Evolutionary conservation across 2,329 filamentous ascomycete genomes (phyloP).

Genomic region (Tolypocladium guangdongense): DNA sequence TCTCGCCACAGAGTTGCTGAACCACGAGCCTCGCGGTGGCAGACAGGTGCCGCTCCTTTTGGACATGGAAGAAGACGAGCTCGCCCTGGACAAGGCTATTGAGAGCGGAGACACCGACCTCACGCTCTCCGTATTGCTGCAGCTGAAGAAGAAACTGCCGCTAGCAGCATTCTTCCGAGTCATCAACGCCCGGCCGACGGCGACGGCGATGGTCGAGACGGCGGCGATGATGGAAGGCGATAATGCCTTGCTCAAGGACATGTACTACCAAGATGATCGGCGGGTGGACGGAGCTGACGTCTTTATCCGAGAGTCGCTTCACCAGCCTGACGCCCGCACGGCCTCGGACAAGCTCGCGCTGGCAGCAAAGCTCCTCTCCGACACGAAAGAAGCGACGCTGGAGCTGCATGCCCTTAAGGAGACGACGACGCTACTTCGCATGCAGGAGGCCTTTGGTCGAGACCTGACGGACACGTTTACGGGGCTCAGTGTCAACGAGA

Average conservation of each 20-base stretch:
- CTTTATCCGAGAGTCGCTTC: conserved; percentile 73
- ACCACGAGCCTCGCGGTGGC: conserved; percentile 89
- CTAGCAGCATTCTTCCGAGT: conserved; percentile 86
- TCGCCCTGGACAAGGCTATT: conserved; percentile 92
- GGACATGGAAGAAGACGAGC: conserved; percentile 90
- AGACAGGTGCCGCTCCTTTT: conserved; percentile 89
- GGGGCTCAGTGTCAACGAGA: conserved; percentile 82
- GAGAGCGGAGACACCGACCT: conserved; percentile 93
- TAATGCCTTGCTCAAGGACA: conserved; percentile 77
- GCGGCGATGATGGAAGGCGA: conserved; percentile 59
- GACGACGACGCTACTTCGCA: conserved; percentile 64
- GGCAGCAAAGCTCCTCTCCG: conserved; percentile 69
- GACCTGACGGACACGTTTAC: conserved; percentile 70
- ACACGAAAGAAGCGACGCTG: conserved; percentile 68
- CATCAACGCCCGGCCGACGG: conserved; percentile 75
- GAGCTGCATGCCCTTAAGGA: conserved; percentile 72
- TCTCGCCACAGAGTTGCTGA: conserved; percentile 83
- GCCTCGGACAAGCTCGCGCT: conserved; percentile 81
- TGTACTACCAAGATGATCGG: conserved; percentile 96
- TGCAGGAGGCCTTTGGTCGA: conserved; percentile 78
- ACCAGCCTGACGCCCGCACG: conserved; percentile 57
- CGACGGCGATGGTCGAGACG: conserved; percentile 81
- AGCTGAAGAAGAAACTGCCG: conserved; percentile 82
- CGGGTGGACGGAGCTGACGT: conserved; percentile 80
- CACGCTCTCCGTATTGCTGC: conserved; percentile 77